Evolutionary conservation across 2,329 filamentous ascomycete species (phyloP).

Genomic region (Neofusicoccum umdonicola): DNA sequence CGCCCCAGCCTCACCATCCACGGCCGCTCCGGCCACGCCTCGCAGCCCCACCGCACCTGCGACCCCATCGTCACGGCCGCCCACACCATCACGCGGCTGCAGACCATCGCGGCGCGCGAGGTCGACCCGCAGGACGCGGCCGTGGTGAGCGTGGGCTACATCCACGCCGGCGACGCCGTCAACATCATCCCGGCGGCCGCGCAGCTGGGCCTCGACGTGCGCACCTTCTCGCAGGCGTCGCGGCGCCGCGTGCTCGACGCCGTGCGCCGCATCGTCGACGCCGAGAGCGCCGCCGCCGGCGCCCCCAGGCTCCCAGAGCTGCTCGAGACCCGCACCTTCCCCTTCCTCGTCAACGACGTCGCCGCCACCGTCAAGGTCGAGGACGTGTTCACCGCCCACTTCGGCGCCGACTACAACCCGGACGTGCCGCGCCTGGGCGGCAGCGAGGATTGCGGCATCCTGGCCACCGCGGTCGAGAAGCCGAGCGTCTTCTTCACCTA

Average conservation of each 20-base stretch:
- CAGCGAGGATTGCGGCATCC: conserved; percentile 59
- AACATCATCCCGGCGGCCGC: conserved; percentile 60
- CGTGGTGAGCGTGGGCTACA: conserved; percentile 58
- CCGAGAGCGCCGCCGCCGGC: conserved; percentile 53
- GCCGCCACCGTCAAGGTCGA: conserved; percentile 43
- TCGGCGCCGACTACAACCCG: conserved; percentile 39
- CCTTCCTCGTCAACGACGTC: conserved; percentile 54
- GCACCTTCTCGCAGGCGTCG: conserved; percentile 47
- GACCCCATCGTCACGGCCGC: conserved; percentile 60
- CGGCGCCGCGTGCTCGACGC: conserved; percentile 49
- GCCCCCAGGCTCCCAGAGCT: conserved; percentile 45
- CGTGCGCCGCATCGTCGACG: conserved; percentile 54
- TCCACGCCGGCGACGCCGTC: conserved; percentile 60
- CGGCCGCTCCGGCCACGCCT: conserved; percentile 59
- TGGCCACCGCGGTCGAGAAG: conserved; percentile 50
- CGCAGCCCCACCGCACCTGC: conserved; percentile 54
- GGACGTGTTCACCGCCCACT: conserved; percentile 46
- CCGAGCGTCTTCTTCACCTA: conserved; percentile 58
- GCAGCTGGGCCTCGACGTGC: conserved; percentile 55
- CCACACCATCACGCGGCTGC: conserved; percentile 56
- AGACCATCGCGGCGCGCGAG: conserved; percentile 58
- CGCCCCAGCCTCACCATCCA: conserved; percentile 47
- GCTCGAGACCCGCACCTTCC: conserved; percentile 42
- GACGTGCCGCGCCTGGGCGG: conserved; percentile 45
- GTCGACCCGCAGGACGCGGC: conserved; percentile 53